Base-by-base conservation (phyloP, 2,329 filamentous ascomycete genomes). In the Phymatotrichopsis omnivora region DNA sequence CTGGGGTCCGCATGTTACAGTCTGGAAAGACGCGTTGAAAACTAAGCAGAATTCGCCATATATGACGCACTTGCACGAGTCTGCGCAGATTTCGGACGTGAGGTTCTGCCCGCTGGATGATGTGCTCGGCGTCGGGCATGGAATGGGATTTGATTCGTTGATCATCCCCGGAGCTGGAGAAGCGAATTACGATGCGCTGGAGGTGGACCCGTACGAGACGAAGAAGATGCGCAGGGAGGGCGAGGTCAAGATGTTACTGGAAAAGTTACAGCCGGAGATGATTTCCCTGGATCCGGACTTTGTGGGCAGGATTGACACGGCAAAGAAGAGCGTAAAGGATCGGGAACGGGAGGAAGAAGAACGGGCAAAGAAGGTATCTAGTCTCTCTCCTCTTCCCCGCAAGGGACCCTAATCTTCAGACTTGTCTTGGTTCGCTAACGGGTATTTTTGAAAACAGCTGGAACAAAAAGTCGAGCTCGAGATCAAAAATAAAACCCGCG, bases 201-300 rank as follows among this genome's bases (percentile, higher is more conserved):
- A 98, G 65, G 72, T 80, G 57, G 98, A 98, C 69, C 91, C 91
- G 25, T 96, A 89, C 73, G 91, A 96, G 67, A 94, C 82, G 42
- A 74, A 71, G 60, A 93, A 91, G 67, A 87, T 96, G 67, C 77
- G 91, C 59, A 87, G 93, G 64, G 91, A 98, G 65, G 74, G 75
- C 39, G 91, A 98, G 65, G 86, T 98, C 63, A 85, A 83, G 68
- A 72, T 75, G 10, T 72, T 98, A 54, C 76, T 98, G 58, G 93
- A 93, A 71, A 98, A 98, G 69, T 72, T 98, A 36, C 78, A 87
- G 60, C 89, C 91, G 3, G 89, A 94, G 61, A 98, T 96, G 85
- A 98, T 98, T 53, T 84, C 85, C 1, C 70, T 98, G 17, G 81
- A 98, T 61, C 89, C 91, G 56, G 82, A 91, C 64, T 93, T 86